Conservation (phyloP, 768 basidiomycete genomes). For the Suillus sp. region DNA sequence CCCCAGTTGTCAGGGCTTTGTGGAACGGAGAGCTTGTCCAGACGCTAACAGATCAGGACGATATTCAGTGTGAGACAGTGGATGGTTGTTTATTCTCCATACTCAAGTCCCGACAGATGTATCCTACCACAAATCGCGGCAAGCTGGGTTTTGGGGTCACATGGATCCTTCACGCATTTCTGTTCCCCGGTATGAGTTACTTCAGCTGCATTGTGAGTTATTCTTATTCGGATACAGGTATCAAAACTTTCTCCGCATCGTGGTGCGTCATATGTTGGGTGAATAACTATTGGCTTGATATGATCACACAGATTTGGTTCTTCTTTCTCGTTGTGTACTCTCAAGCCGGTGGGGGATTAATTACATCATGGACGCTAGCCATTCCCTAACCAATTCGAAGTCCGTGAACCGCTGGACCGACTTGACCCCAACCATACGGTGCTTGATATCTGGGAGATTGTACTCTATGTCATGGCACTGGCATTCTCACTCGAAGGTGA, state of each 20-base stretch:
- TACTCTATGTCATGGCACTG: constrained; percentile 77
- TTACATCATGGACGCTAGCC: not conserved
- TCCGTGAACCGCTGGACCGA: constrained; percentile 76
- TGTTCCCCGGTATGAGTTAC: constrained; percentile 62
- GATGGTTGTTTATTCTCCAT: not conserved
- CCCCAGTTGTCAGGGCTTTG: constrained; percentile 71
- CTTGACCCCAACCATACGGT: constrained; percentile 52
- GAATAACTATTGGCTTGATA: not conserved
- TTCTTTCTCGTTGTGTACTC: constrained; percentile 81
- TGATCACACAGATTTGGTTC: constrained; percentile 48
- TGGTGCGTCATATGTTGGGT: constrained; percentile 34
- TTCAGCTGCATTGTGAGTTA: not conserved
- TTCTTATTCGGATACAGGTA: constrained; percentile 48
- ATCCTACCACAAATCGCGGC: constrained; percentile 58
- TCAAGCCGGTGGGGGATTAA: constrained; percentile 65
- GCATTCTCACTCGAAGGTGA: constrained; percentile 81
- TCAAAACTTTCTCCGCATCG: constrained; percentile 81
- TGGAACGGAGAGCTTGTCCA: constrained; percentile 88
- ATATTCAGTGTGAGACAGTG: constrained; percentile 68
- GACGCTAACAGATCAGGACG: constrained; percentile 68
- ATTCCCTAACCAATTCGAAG: constrained; percentile 36
- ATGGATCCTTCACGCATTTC: constrained; percentile 76
- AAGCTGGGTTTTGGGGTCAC: constrained; percentile 64
- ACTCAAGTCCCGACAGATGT: constrained; percentile 51
- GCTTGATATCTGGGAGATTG: constrained; percentile 81